Percentiles rank a stretch among this genome's conserved stretches.
phyloP scores from a whole-genome alignment of 2,329 filamentous ascomycete genomes.

The Aureobasidium melanogenum region DNA sequence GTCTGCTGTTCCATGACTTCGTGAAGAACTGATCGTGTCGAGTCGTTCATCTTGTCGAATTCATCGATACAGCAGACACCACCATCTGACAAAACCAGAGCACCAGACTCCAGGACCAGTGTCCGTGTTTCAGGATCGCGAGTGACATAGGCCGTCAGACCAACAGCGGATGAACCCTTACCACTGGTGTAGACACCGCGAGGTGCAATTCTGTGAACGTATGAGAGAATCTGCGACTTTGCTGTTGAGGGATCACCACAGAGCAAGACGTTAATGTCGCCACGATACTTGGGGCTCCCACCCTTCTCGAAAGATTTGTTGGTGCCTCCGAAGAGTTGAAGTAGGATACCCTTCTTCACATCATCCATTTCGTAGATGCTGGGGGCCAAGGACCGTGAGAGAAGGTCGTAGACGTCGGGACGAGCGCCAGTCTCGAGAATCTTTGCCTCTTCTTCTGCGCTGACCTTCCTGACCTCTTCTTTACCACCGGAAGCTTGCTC shows the following conservation, averaged over 20 bases:
- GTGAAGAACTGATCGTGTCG: slow-evolving; percentile 73
- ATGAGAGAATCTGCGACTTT: slow-evolving; percentile 95
- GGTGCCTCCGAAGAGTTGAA: slow-evolving; percentile 93
- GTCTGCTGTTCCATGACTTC: slow-evolving; percentile 87
- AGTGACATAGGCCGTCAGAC: slow-evolving; percentile 76
- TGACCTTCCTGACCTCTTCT: slow-evolving; percentile 76
- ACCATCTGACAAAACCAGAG: slow-evolving; percentile 71
- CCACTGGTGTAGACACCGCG: slow-evolving; percentile 80
- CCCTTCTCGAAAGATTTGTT: slow-evolving; percentile 98
- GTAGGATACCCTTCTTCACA: slow-evolving; percentile 94
- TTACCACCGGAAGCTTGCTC: slow-evolving; percentile 62
- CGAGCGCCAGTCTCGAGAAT: slow-evolving; percentile 74
- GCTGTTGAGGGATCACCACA: slow-evolving; percentile 95
- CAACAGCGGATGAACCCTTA: slow-evolving; percentile 71
- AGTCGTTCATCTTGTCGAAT: slow-evolving; percentile 85
- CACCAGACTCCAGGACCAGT: slow-evolving; percentile 75
- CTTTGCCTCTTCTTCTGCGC: slow-evolving; percentile 77
- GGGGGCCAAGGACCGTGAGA: slow-evolving; percentile 82
- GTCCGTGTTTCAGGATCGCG: slow-evolving; percentile 75
- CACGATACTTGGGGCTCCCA: slow-evolving; percentile 88
- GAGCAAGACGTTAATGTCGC: slow-evolving; percentile 93
- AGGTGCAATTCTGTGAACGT: slow-evolving; percentile 95
- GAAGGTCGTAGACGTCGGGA: slow-evolving; percentile 83
- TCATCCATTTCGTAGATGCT: slow-evolving; percentile 98
- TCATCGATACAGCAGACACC: slow-evolving; percentile 82